Conservation (phyloP, 23 red algal species). For the Gracilaria gracilis region DNA sequence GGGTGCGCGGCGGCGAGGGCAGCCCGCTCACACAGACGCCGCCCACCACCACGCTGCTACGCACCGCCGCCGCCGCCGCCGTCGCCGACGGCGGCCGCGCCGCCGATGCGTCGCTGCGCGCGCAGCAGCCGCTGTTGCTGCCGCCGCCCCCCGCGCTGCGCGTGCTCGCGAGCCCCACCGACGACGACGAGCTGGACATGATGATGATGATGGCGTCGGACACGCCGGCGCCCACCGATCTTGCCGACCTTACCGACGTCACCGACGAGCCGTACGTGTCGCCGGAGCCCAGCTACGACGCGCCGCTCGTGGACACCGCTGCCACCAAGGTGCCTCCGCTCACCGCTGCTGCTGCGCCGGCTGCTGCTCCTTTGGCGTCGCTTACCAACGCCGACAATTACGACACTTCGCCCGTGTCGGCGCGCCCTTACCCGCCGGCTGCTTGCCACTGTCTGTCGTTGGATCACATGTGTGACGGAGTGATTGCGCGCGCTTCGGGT, state of each 20-base stretch:
- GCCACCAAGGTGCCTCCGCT: no score
- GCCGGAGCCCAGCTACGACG: background rate
- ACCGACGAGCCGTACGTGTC: background rate
- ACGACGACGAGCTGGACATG: background rate
- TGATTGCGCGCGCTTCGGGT: slow-evolving; percentile 1
- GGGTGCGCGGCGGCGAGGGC: background rate
- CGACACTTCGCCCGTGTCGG: background rate
- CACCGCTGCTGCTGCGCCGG: background rate
- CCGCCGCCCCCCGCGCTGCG: no score
- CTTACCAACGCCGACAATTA: slow-evolving; percentile 2
- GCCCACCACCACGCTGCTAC: background rate
- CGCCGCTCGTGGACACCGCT: no score
- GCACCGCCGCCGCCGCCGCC: background rate
- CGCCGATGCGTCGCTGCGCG: background rate
- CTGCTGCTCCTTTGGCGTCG: background rate
- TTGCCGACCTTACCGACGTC: background rate
- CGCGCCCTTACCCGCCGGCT: background rate
- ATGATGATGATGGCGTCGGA: background rate
- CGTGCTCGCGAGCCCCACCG: background rate
- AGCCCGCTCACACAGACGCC: slow-evolving; percentile 12
- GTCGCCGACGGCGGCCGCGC: background rate
- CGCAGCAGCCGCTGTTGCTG: no score
- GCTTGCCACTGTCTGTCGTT: slow-evolving; percentile 22
- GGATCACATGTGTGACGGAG: background rate
- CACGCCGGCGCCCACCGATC: background rate